Evolutionary conservation across 208 protist species (phyloP), one percentile per base, ranked within the genome.

Genomic region (Trypanosoma lewisi): DNA sequence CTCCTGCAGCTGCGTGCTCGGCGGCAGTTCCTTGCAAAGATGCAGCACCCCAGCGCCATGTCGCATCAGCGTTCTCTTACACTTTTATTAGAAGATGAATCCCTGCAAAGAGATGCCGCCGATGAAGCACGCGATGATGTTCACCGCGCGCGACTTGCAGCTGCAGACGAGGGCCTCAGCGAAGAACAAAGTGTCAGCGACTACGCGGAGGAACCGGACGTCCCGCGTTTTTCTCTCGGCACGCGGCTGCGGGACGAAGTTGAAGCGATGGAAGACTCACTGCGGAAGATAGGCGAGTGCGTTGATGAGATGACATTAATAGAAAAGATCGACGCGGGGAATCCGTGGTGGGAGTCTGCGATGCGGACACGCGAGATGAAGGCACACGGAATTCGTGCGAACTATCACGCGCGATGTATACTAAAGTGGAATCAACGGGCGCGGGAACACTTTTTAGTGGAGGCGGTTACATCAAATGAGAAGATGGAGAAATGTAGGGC

Each of bases 271-370:
- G 65, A 60, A 28, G 64, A 75, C n/a, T 67, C 76, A 44, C 41
- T 87, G 33, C 54, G 47, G 12, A 65, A 74, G 37, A 71, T 87
- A 4, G 55, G 41, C 7, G 59, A 67, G 21, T 62, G 73, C 39
- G 34, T 74, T 25, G 52, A 39, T 0, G 45, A 55, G 31, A 79
- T 87, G 39, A 52, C 57, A 23, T 44, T 50, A 21, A 54, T 75
- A 28, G 72, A 71, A 1, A 52, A 70, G n/a, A 54, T 49, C 2
- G 68, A 75, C 25, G 64, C 68, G 0, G 68, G 50, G 0, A 67
- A 69, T 33, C 57, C 68, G 45, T 94, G 85, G 85, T 94, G 84
- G 83, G 63, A 75, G 17, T 94, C 87, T 14, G 87, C 87, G 12
- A 70, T 88, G 67, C 67, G 72, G 4, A 83, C 83, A 34, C 73